Evolutionary conservation across 225 moss, liverwort and hornwort species (phyloP).

Genomic region (Physcomitrium patens): DNA sequence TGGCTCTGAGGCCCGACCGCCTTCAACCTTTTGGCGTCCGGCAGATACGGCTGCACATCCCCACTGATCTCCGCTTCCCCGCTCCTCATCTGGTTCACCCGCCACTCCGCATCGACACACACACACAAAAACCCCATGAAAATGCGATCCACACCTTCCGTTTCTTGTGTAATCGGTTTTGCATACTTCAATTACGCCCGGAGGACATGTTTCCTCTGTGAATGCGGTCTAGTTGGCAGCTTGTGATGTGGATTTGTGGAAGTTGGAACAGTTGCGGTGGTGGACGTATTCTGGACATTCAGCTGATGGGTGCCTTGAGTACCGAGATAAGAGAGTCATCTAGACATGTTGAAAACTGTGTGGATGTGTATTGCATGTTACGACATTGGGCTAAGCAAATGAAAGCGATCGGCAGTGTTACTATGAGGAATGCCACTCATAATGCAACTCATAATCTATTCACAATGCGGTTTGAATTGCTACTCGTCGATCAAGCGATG

Average conservation of each 20-base stretch:
- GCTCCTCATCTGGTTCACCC: conserved; percentile 18
- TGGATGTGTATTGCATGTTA: background rate
- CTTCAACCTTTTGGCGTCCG: conserved; percentile 36
- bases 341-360: background rate
- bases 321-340: too few species aligned
- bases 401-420: background rate
- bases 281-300: too few species aligned
- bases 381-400: background rate
- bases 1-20: conserved; percentile 16
- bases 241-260: too few species aligned
- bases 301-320: too few species aligned
- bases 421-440: background rate
- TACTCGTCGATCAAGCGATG: background rate
- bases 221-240: too few species aligned
- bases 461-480: background rate
- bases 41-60: conserved; percentile 9
- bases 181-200: too few species aligned
- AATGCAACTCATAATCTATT: background rate
- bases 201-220: too few species aligned
- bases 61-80: background rate
- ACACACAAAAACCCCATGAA: background rate
- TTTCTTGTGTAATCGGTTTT: too few species aligned
- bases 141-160: background rate
- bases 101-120: conserved; percentile 8
- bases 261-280: too few species aligned